Evolutionary conservation across 1,284 basidiomycete genomes (phyloP), one percentile per base, ranked within the genome.

Genomic region (Cutaneotrichosporon sp.): DNA sequence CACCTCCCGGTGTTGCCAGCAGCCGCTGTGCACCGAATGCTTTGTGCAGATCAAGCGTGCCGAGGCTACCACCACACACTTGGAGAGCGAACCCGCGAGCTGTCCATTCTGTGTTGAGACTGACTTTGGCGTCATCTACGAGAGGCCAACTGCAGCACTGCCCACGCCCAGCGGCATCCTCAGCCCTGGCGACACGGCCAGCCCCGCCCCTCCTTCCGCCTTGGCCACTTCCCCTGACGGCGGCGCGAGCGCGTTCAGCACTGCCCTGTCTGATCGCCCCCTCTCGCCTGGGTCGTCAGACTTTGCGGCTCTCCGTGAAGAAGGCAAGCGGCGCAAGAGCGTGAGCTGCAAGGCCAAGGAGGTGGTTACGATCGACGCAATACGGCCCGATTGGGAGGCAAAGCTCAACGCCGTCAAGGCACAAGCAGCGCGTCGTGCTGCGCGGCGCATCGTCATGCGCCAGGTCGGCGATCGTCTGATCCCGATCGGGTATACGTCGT

Each of bases 31-130:
- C 80, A 97, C 96, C 38, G 96, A 99, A 81, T 99, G 96, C 79
- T 99, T 99, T 76, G 94, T 98, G 18, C 95, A 98, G 82, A 98
- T 99, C 82, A 98, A 98, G 83, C 89, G 96, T 61, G 87, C 86
- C 57, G 97, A 99, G 72, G 93, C 96, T 5, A 95, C 92, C 0
- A 84, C 91, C 5, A 96, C 92, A 0, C 93, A 97, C 80, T 83
- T 96, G 58, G 90, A 83, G 67, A 93, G 92, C 16, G 96, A 98
- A 73, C 91, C 95, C 0, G 92, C 95, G 5, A 90, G 91, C 7
- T 99, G 96, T 79, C 96, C 96, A 2, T 99, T 92, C 78, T 99
- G 96, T 75, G 92, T 98, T 52, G 93, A 97, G 80, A 88, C 93
- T 53, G 92, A 97, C 79, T 99, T 99, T 81, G 96, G 96, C 40